Evolutionary conservation across 331 rosid species (phyloP).

Genomic region (Rhamnella rubrinervis): DNA sequence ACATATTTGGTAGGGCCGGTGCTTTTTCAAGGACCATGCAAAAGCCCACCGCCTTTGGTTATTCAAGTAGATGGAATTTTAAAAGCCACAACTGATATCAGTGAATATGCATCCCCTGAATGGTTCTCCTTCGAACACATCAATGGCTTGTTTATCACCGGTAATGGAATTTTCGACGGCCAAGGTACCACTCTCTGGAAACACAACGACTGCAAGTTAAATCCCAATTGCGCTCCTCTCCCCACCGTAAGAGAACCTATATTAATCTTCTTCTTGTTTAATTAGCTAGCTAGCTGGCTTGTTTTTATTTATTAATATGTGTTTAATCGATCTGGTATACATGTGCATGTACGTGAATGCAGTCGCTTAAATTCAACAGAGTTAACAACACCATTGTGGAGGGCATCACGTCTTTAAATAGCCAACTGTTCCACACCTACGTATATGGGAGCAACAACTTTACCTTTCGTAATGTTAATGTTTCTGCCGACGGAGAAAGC

Average conservation of each 20-base stretch:
- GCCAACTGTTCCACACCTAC: slow-evolving; percentile 56
- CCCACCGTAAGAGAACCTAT: slow-evolving; percentile 39
- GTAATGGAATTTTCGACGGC: slow-evolving; percentile 66
- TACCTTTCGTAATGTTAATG: slow-evolving; percentile 12
- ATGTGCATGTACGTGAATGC: slow-evolving; percentile 3
- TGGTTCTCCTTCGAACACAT: slow-evolving; percentile 51
- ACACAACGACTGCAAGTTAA: slow-evolving; percentile 24
- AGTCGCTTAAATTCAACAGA: slow-evolving; percentile 48
- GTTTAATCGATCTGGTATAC: neutral
- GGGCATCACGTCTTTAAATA: slow-evolving; percentile 47
- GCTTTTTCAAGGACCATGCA: slow-evolving; percentile 70
- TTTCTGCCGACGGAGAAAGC: slow-evolving; percentile 52
- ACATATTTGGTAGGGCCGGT: slow-evolving; percentile 43
- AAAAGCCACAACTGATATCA: slow-evolving; percentile 46
- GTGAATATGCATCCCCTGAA: slow-evolving; percentile 42
- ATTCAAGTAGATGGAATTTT: slow-evolving; percentile 50
- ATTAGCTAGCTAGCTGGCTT: neutral
- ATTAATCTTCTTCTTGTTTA: neutral
- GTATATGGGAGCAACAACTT: slow-evolving; percentile 22
- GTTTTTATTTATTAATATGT: neutral
- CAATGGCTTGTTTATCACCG: slow-evolving; percentile 44
- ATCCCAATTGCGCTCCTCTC: slow-evolving; percentile 31
- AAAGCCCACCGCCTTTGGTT: slow-evolving; percentile 38
- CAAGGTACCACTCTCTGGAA: slow-evolving; percentile 56
- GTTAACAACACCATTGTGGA: slow-evolving; percentile 40